phyloP scores from a whole-genome alignment of 768 basidiomycete genomes.

The Pilatotrama ljubarskyi region DNA sequence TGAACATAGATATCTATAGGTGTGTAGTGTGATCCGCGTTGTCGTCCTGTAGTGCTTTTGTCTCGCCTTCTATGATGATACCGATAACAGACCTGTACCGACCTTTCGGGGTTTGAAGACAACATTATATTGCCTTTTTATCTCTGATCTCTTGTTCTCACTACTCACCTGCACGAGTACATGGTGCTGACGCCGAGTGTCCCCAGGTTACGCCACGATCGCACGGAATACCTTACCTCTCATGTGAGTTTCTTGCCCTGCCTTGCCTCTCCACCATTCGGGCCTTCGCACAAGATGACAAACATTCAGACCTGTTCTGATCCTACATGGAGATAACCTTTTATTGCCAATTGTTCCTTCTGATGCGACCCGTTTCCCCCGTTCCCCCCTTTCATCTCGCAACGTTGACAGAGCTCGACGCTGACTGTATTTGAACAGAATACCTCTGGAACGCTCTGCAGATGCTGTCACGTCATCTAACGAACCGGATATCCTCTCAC shows the following conservation, averaged over 20 bases:
- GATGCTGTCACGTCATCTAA: background rate
- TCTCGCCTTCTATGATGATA: slow-evolving; percentile 54
- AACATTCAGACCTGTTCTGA: slow-evolving; percentile 71
- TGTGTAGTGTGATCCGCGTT: slow-evolving; percentile 24
- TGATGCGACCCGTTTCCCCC: slow-evolving; percentile 23
- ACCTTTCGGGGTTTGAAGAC: slow-evolving; percentile 53
- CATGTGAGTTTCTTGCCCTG: slow-evolving; percentile 35
- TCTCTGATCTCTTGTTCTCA: slow-evolving; percentile 34
- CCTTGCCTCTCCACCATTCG: background rate
- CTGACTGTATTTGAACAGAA: slow-evolving; percentile 6
- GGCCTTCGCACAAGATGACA: slow-evolving; percentile 43
- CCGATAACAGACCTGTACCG: slow-evolving; percentile 77
- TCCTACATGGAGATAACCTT: slow-evolving; percentile 50
- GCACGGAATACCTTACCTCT: background rate
- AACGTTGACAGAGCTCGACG: background rate
- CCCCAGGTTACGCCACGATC: background rate
- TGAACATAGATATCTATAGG: slow-evolving; percentile 1
- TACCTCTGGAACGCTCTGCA: slow-evolving; percentile 12
- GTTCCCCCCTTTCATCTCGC: background rate
- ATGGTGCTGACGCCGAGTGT: slow-evolving; percentile 17
- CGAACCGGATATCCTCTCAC: slow-evolving; percentile 1
- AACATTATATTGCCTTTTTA: slow-evolving; percentile 63
- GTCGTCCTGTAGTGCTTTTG: background rate
- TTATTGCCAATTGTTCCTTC: slow-evolving; percentile 53
- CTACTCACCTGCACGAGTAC: slow-evolving; percentile 5